phyloP scores from a whole-genome alignment of 139 green algal species.

The Chlamydomonas applanata region DNA sequence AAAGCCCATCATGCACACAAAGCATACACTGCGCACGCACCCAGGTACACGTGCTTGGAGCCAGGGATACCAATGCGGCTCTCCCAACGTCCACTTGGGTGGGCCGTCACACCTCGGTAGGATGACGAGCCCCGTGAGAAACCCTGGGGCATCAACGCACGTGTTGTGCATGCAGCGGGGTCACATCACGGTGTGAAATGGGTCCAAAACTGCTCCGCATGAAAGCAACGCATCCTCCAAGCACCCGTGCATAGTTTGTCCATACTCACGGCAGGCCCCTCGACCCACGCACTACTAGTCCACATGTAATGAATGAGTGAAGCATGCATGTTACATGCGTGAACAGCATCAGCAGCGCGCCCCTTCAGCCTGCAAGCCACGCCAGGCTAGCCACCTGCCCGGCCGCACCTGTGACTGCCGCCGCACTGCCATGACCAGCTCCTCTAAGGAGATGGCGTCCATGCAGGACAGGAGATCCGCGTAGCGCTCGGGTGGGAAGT shows the following conservation, averaged over 20 bases:
- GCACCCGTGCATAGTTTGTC: too few species aligned
- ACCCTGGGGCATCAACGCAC: constrained; percentile 55
- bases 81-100: constrained; percentile 86
- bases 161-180: neutral
- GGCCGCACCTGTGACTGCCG: constrained; percentile 64
- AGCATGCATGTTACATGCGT: neutral
- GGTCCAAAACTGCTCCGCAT: too few species aligned
- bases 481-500: constrained; percentile 59
- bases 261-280: too few species aligned
- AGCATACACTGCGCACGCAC: constrained; percentile 70
- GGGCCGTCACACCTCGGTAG: constrained; percentile 83
- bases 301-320: neutral
- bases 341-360: neutral
- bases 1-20: neutral
- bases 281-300: neutral
- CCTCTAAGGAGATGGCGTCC: constrained; percentile 75
- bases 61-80: constrained; percentile 81
- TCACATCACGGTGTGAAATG: too few species aligned
- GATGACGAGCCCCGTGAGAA: constrained; percentile 81
- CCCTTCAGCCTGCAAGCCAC: neutral
- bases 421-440: constrained; percentile 91
- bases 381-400: too few species aligned
- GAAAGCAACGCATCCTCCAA: too few species aligned
- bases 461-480: constrained; percentile 69
- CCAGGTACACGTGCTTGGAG: constrained; percentile 89